phyloP scores from a whole-genome alignment of 805 yeast species.

The Komagataella populi region DNA sequence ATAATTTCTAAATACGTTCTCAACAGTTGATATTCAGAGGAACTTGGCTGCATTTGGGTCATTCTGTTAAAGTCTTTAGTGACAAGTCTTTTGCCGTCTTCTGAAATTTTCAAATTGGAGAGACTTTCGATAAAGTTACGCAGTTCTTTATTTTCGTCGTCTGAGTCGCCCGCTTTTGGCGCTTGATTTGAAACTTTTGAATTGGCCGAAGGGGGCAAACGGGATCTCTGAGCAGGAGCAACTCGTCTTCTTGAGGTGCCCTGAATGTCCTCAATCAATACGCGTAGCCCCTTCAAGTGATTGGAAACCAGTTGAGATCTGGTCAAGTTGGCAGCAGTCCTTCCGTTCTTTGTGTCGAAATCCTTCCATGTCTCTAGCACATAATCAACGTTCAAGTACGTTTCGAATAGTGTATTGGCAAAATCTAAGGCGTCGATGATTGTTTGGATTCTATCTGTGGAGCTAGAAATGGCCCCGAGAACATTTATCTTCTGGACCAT shows the following conservation, averaged over 20 bases:
- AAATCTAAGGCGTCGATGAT: slow-evolving; percentile 9
- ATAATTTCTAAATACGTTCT: slow-evolving; percentile 52
- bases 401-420: slow-evolving; percentile 12
- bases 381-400: slow-evolving; percentile 12
- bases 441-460: slow-evolving; percentile 4
- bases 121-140: slow-evolving; percentile 17
- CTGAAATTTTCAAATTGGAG: slow-evolving; percentile 18
- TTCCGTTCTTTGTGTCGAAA: slow-evolving; percentile 10
- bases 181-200: slow-evolving; percentile 6
- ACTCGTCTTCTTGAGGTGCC: background rate
- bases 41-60: slow-evolving; percentile 37
- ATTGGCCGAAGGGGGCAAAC: background rate
- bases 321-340: slow-evolving; percentile 9
- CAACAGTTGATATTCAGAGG: slow-evolving; percentile 51
- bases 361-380: slow-evolving; percentile 15
- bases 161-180: slow-evolving; percentile 20
- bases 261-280: slow-evolving; percentile 11
- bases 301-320: slow-evolving; percentile 14
- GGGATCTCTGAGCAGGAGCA: background rate
- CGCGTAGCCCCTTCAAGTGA: slow-evolving; percentile 14
- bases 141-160: slow-evolving; percentile 21
- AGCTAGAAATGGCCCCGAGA: slow-evolving; percentile 4
- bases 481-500: slow-evolving; percentile 8
- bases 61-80: slow-evolving; percentile 41
- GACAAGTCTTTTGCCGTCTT: slow-evolving; percentile 27